Evolutionary conservation across 441 rosid species (phyloP), one percentile per base, ranked within the genome.

Genomic region (Erysimum cheiri): DNA sequence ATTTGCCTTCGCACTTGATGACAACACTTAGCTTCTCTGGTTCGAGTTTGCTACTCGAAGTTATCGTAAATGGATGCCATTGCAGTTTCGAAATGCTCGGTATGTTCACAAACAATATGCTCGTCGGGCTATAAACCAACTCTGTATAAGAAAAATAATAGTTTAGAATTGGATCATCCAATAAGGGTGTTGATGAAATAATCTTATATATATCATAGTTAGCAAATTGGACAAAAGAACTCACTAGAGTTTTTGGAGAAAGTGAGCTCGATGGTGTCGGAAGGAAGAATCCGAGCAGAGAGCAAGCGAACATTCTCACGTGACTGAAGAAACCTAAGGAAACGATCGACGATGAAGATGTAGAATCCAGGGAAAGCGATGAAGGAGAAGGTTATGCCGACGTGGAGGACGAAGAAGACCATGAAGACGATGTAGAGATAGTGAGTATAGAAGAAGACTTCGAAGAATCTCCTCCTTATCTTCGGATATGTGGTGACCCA

Each of bases 271-370:
- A 83, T 29, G 29, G 84, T 73, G 12, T 78, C 53, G 33, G 78
- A 82, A 17, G 89, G 86, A 47, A 87, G 72, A 24, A 85, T 10
- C 3, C 89, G 85, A n/a, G 92, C 83, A 19, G 90, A 85, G 54
- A 86, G 57, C 26, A 88, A 64, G 6, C 82, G 83, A 33, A 80
- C 81, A 17, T 72, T 57, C 32, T 33, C 70, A 33, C 87, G 83
- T 41, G 93, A 88, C 77, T 88, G 93, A 15, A 88, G 68, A 82
- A 86, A 81, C 73, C 93, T 72, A 6, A 88, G 76, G 77, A 69
- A 86, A 60, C 93, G 91, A 53, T 88, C 91, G 28, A 88, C 78
- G 17, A 86, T n/a, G 82, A 88, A 88, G 71, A 88, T 87, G 80
- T 80, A 86, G 75, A 88, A 86, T 4, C 85, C 83, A 8, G 93